Base-by-base conservation (phyloP, 2,329 filamentous ascomycete species). In the Diaporthe longicolla region DNA sequence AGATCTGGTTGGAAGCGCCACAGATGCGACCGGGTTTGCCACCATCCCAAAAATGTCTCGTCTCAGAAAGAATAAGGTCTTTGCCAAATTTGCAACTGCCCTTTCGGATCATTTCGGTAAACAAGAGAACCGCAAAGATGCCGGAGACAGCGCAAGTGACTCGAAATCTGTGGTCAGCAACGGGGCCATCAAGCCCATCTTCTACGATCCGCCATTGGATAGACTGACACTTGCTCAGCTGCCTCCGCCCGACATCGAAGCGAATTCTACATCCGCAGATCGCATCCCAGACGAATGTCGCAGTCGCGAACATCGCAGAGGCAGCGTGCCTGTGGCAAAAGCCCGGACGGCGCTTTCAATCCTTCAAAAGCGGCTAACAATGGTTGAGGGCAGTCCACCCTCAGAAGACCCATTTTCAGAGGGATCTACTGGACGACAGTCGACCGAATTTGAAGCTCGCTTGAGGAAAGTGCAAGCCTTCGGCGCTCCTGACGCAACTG, bases 221-320 rank as follows among this genome's bases (percentile, higher is more conserved):
- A 57, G 55, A 17, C 50, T 69, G 17, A 57, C 72, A 43, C 29
- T 71, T 11, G 52, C 58, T 19, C 45, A 63, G 35, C 48, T 37
- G n/a, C 80, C 83, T 26, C 79, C 81, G 6, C 68, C 80, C 26
- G 35, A 71, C 2, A 43, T 7, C 21, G 45, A 71, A 43, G 32
- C 57, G 4, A 63, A 26, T 35, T 21, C n/a, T n/a, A 43, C 57
- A 29, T 32, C 17, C 24, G 29, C 37, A 11, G 6, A 43, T 4
- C 24, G 17, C 17, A 11, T 13, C 3, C 24, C 19, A 32, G 82
- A 85, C 54, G 82, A 84, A 73, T 80, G 79, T 1, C 70, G 77
- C 15, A 83, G 84, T 52, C 75, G 84, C 57, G 78, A 80, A 72
- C 81, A 79, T 69, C 78, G 78, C 32, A 85, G 84, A 72, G 80